Evolutionary conservation across 1,284 basidiomycete genomes (phyloP), one percentile per base, ranked within the genome.

Genomic region (Peniophora sp.): DNA sequence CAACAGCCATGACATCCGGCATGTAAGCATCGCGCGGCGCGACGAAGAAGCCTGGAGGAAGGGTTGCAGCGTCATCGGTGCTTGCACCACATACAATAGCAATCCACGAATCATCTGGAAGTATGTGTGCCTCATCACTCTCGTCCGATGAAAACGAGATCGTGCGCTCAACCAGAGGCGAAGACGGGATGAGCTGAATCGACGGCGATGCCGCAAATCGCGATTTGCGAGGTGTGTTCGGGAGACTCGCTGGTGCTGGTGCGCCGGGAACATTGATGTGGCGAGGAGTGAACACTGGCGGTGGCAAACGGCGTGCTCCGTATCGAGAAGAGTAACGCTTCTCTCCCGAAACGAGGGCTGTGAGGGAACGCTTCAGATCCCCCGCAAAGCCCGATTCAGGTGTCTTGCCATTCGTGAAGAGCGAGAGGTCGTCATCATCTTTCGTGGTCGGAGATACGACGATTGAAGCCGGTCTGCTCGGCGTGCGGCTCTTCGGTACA

Each of bases 1-100:
- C 81, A 3, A 79, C 72, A 1, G 85, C 85, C 22, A 81, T 88
- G 55, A 91, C 61, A 64, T 89, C 85, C 9, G 87, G 87, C 79
- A 91, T 88, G 64, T 89, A 89, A 36, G 88, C 78, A 58, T 86
- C 78, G 63, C 71, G 74, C 32, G 85, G 85, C 5, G 85, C 85
- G 41, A 88, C 76, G 59, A 78, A 90, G 66, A 89, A 88, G n/a
- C 74, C 73, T 19, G 79, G 75, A 0, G 87, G 87, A 12, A 89
- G 63, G 41, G 69, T 69, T 8, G n/a, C 38, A n/a, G 16, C 38
- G 45, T 70, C 69, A 10, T 66, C 68, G 20, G 22, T 51, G 9
- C 19, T 45, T 8, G 23, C 20, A 35, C 25, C 38, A n/a, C 38
- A 41, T 5, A 41, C 38, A 41, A 41, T 41, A 16, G 38, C 38